Base-by-base conservation (phyloP, 2,329 filamentous ascomycete genomes). In the Didymella lethalis region DNA sequence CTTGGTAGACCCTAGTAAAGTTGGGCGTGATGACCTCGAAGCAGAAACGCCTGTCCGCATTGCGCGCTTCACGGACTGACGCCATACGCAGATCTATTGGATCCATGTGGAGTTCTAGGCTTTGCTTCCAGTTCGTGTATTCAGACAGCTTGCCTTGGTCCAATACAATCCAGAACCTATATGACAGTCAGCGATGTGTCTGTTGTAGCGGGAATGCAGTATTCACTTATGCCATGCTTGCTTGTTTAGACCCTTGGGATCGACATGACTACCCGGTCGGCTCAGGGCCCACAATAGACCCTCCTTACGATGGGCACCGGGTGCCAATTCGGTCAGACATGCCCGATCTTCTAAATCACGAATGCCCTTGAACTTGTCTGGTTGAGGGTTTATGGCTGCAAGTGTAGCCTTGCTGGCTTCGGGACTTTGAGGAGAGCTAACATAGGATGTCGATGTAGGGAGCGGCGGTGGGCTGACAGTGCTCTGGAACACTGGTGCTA, bases 91-190 rank as follows among this genome's bases (percentile, higher is more conserved):
- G 83, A 76, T 99, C 96, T 65, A 99, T 98, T 0, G 95, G 95
- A 2, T 98, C 95, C 88, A 97, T 98, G 75, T 99, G 96, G 26
- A 98, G 82, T 77, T 99, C 95, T 25, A 99, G 85, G 75, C 88
- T 94, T 75, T 99, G 92, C 79, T 99, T 99, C 95, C 95, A 99
- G 76, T 99, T 98, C 75, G 93, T 97, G 78, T 99, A 99, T 74
- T 99, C 95, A 1, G 94, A 97, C 16, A 99, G 84, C 75, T 95
- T 97, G 25, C 95, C 95, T 77, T 97, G 93, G 75, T 98, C 96
- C 44, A 99, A 84, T 2, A 99, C 95, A 64, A 99, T 96, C 95
- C 95, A 99, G 79, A 98, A 99, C 74, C 93, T 96, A 68, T 26
- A 20, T 44, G 38, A 20, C 16, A 56, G 14, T 81, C 67, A 81